Conservation (phyloP, 306 rosid genomes). For the Rosa multiflora region DNA sequence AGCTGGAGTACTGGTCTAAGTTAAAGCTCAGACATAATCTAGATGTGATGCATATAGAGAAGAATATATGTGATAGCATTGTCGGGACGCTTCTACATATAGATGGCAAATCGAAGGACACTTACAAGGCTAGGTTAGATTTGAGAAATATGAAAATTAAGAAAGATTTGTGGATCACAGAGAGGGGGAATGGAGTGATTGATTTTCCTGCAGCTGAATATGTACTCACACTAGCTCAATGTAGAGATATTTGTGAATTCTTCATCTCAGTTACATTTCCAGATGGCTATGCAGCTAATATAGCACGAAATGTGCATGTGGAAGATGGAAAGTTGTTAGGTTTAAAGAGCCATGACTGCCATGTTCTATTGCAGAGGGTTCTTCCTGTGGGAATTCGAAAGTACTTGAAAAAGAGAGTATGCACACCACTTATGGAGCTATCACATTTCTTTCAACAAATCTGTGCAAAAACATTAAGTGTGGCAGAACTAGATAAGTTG, state of each 20-base stretch:
- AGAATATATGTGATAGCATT: background rate
- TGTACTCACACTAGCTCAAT: background rate
- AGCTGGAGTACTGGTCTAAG: background rate
- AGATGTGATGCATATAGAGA: slow-evolving; percentile 3
- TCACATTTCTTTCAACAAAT: background rate
- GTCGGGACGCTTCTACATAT: background rate
- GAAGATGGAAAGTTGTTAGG: background rate
- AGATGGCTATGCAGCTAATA: background rate
- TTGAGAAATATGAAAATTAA: background rate
- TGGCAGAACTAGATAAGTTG: background rate
- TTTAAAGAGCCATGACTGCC: background rate
- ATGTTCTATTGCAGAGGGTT: background rate
- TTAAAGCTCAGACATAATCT: background rate
- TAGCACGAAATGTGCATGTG: background rate
- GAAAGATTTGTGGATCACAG: background rate
- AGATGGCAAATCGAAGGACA: background rate
- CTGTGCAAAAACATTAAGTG: background rate
- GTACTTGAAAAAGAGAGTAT: background rate
- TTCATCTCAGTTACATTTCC: background rate
- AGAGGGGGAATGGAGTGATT: background rate
- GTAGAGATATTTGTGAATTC: background rate
- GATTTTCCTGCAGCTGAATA: background rate
- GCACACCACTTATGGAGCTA: background rate
- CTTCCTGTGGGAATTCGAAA: background rate
- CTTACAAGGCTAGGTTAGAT: background rate